These are phyloP conservation scores for Exophiala spinifera DNA, from an alignment of 2,329 filamentous ascomycete genomes.

Conservation along the genomic window DNA sequence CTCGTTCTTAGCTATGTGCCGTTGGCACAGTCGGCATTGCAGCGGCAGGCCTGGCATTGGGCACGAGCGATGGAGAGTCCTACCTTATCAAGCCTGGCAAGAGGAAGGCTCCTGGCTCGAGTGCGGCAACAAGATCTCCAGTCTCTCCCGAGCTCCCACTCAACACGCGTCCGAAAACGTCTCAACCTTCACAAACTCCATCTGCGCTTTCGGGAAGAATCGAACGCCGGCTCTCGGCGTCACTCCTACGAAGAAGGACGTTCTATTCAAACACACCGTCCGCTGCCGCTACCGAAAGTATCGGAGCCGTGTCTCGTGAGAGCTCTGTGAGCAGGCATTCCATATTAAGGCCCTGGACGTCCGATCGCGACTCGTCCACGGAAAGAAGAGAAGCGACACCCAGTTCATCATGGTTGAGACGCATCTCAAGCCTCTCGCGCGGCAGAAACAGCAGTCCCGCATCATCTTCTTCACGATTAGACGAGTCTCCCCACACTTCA, in stretches of 20 bases:
- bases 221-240: constrained; percentile 22
- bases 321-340: constrained; percentile 27
- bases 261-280: constrained; percentile 10
- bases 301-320: constrained; percentile 22
- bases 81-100: constrained; percentile 31
- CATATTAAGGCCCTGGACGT: constrained; percentile 23
- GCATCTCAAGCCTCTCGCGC: constrained; percentile 27
- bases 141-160: constrained; percentile 29
- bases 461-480: constrained; percentile 31
- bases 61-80: constrained; percentile 43
- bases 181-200: constrained; percentile 14
- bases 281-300: constrained; percentile 13
- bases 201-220: constrained; percentile 10
- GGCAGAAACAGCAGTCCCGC: constrained; percentile 22
- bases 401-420: constrained; percentile 26
- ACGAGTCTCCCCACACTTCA: constrained; percentile 12
- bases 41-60: constrained; percentile 57
- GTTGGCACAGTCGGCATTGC: constrained; percentile 61
- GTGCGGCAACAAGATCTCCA: constrained; percentile 25
- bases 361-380: constrained; percentile 22
- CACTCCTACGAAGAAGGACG: constrained; percentile 19
- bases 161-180: constrained; percentile 32
- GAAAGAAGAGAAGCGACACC: constrained; percentile 23
- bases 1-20: constrained; percentile 56
- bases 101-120: constrained; percentile 37